phyloP scores from a whole-genome alignment of 805 yeast species.

The Scheffersomyces lignosus region DNA sequence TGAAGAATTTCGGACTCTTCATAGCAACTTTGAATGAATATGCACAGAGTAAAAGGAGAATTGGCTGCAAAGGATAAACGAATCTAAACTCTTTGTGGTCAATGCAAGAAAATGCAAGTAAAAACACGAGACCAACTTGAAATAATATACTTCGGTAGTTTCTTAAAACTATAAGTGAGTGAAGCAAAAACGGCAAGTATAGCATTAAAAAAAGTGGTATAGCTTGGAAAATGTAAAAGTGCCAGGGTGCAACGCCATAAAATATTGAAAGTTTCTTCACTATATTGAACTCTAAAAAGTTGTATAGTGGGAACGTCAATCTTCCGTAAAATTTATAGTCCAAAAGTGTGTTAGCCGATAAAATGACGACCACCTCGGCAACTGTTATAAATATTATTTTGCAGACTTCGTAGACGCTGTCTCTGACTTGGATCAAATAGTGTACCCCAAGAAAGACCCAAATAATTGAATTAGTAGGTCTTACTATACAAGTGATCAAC shows the following conservation, averaged over 20 bases:
- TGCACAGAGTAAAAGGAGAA: constrained; percentile 56
- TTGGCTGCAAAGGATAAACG: constrained; percentile 80
- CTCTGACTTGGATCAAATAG: constrained; percentile 13
- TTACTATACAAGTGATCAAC: constrained; percentile 60
- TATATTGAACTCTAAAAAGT: constrained; percentile 78
- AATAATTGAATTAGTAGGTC: constrained; percentile 81
- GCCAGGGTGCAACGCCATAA: constrained; percentile 84
- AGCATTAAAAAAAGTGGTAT: constrained; percentile 73
- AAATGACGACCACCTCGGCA: constrained; percentile 21
- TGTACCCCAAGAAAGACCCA: constrained; percentile 67
- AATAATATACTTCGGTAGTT: constrained; percentile 17
- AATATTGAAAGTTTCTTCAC: constrained; percentile 70
- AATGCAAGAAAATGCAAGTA: constrained; percentile 60
- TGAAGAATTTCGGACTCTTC: background rate
- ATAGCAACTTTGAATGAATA: background rate
- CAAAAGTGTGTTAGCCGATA: constrained; percentile 39
- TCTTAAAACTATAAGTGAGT: constrained; percentile 8
- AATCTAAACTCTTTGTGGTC: constrained; percentile 91
- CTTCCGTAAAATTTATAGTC: constrained; percentile 64
- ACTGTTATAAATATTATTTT: constrained; percentile 1
- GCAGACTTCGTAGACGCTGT: background rate
- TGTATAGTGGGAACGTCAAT: constrained; percentile 60
- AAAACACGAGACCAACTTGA: constrained; percentile 38
- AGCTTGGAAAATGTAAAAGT: constrained; percentile 81
- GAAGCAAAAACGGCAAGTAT: constrained; percentile 59